Evolutionary conservation across 2,329 filamentous ascomycete genomes (phyloP), one percentile per base, ranked within the genome.

Genomic region (Tolypocladium guangdongense): DNA sequence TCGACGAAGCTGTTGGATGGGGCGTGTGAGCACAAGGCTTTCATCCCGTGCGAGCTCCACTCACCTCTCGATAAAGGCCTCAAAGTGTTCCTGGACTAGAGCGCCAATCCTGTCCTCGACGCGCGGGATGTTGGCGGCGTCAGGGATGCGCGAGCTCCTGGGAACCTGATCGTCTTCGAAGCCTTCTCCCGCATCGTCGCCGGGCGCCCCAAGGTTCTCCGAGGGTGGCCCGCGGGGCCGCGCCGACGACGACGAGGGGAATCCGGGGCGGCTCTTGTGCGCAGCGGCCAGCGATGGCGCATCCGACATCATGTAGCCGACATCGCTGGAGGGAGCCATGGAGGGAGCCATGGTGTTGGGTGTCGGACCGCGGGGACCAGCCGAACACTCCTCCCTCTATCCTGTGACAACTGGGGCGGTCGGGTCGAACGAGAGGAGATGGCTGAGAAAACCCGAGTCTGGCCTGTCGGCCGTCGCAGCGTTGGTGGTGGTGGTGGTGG

Each of bases 41-140:
- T 6, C n/a, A 8, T 30, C 18, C 7, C 2, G 10, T 11, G 7
- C 6, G 16, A 8, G 10, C 30, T 16, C 14, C 7, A 49, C 51
- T 64, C 67, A 90, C 86, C 78, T 81, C 64, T 93, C 87, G 30
- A 95, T 80, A 64, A 93, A 95, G 59, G 80, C 78, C 68, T 91
- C 85, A 65, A 95, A 93, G 54, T 86, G 82, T 53, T 85, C 77
- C 64, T 89, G 86, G 30, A 92, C 80, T 52, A 85, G 81, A 58
- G 88, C 77, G 57, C 87, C 88, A 50, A 89, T 86, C 55, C 79
- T 79, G 68, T 95, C 89, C 58, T 90, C 84, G 7, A 92, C 87
- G 54, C 81, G 79, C 7, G 87, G 83, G 35, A 93, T 79, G 51
- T 74, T 77, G 56, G 72, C 64, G 27, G 71, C 63, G 53, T 80